These are phyloP conservation scores for Fusarium pseudonygamai DNA, from an alignment of 2,329 filamentous ascomycete species.

Conservation along the genomic window DNA sequence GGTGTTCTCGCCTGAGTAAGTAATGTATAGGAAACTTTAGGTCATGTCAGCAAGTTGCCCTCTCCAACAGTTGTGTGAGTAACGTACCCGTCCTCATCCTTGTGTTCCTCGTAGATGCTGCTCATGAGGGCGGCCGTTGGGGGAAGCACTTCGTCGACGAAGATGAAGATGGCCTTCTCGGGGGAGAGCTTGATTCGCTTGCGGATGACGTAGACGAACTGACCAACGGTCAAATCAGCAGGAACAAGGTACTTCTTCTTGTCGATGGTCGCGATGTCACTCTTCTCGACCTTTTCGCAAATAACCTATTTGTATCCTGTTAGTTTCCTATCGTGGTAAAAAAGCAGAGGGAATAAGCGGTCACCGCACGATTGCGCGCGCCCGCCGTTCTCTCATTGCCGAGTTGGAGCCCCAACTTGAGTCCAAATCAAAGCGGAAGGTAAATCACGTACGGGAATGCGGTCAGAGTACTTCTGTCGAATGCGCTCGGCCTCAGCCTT, in stretches of 20 bases:
- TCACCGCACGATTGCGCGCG: conserved; percentile 27
- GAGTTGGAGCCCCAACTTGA: not conserved
- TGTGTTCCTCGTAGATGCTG: conserved; percentile 99
- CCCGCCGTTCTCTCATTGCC: not conserved
- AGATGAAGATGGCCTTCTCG: conserved; percentile 99
- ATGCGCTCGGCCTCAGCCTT: conserved; percentile 99
- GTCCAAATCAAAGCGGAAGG: not conserved
- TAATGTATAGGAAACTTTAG: conserved; percentile 93
- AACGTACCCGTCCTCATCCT: conserved; percentile 76
- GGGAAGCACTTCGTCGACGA: conserved; percentile 97
- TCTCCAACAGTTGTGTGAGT: not conserved
- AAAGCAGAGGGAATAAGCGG: conserved; percentile 15
- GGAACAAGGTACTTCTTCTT: conserved; percentile 99
- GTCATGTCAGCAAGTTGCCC: conserved; percentile 27
- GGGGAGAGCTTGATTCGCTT: conserved; percentile 99
- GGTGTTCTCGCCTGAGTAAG: conserved; percentile 99
- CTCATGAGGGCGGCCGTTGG: conserved; percentile 98
- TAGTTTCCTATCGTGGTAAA: conserved; percentile 66
- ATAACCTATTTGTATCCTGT: conserved; percentile 90
- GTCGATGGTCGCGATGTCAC: conserved; percentile 98
- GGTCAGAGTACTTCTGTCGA: conserved; percentile 97
- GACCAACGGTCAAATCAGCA: conserved; percentile 95
- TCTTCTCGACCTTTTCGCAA: conserved; percentile 99
- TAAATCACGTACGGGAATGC: conserved; percentile 84
- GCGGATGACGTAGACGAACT: conserved; percentile 99